Evolutionary conservation across 768 basidiomycete genomes (phyloP).

Genomic region (Tulasnella sp.): DNA sequence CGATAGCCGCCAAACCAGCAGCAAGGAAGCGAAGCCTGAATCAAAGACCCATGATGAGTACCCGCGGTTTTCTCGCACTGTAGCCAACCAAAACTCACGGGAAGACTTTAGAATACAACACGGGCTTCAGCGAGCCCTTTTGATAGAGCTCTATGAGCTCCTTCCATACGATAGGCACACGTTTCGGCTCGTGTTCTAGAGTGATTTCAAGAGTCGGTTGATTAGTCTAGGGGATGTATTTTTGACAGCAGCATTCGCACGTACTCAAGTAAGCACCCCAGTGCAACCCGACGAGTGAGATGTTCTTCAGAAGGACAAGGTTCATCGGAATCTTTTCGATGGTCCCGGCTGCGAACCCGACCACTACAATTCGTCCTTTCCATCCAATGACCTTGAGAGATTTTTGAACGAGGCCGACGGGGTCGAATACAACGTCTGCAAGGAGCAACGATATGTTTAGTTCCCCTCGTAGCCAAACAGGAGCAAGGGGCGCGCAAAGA

Average conservation of each 20-base stretch:
- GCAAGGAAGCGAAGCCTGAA: conserved; percentile 51
- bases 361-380: conserved; percentile 87
- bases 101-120: conserved; percentile 62
- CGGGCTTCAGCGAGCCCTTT: conserved; percentile 56
- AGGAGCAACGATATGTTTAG: background rate
- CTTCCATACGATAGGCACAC: conserved; percentile 62
- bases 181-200: conserved; percentile 56
- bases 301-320: conserved; percentile 72
- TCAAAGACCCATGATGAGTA: background rate
- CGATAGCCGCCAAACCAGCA: conserved; percentile 67
- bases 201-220: background rate
- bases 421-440: conserved; percentile 68
- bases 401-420: conserved; percentile 78
- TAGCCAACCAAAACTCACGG: conserved; percentile 22
- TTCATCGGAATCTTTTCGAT: conserved; percentile 86
- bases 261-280: conserved; percentile 76
- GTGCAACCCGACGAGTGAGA: conserved; percentile 73
- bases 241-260: conserved; percentile 26
- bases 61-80: background rate
- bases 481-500: background rate
- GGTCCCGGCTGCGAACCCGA: conserved; percentile 80
- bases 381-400: conserved; percentile 88
- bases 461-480: background rate
- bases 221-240: background rate
- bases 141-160: conserved; percentile 64